Evolutionary conservation across 306 rosid genomes (phyloP).

Genomic region (Prunus kanzakura): DNA sequence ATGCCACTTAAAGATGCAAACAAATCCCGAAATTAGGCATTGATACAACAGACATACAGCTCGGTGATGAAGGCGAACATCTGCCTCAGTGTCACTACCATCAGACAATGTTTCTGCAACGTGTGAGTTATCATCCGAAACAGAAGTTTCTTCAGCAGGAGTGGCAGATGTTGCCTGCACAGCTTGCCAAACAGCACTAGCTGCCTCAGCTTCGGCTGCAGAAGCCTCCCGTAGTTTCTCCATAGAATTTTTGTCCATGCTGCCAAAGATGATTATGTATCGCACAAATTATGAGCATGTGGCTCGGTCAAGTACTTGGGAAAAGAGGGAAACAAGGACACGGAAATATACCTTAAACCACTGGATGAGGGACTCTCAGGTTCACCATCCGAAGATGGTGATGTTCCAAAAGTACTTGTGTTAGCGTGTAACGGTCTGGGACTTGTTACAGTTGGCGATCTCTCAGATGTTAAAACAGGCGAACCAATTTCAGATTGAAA

Average conservation of each 20-base stretch:
- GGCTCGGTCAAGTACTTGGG: conserved; percentile 14
- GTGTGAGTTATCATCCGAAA: conserved; percentile 81
- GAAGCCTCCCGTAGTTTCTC: conserved; percentile 99
- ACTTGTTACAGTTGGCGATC: conserved; percentile 54
- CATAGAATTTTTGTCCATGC: conserved; percentile 81
- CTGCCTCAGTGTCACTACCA: conserved; percentile 92
- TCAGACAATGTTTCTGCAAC: conserved; percentile 81
- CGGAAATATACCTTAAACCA: conserved; percentile 52
- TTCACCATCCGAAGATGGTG: conserved; percentile 47
- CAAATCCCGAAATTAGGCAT: conserved; percentile 3
- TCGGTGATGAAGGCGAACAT: conserved; percentile 98
- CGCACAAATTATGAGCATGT: conserved; percentile 16
- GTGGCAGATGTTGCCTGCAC: conserved; percentile 57
- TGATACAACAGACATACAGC: conserved; percentile 65
- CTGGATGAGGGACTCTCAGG: conserved; percentile 48
- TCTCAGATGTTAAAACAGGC: conserved; percentile 53
- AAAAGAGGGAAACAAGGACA: conserved; percentile 17
- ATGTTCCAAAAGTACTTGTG: conserved; percentile 30
- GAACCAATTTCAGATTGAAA: conserved; percentile 55
- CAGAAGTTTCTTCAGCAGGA: conserved; percentile 72
- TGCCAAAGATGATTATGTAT: conserved; percentile 30
- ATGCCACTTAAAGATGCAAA: conserved; percentile 24
- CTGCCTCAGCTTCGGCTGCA: conserved; percentile 99
- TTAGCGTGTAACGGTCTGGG: conserved; percentile 48
- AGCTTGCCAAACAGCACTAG: conserved; percentile 95